Conservation (phyloP, 2,329 filamentous ascomycete genomes). For the Talaromyces albobiverticillius region DNA sequence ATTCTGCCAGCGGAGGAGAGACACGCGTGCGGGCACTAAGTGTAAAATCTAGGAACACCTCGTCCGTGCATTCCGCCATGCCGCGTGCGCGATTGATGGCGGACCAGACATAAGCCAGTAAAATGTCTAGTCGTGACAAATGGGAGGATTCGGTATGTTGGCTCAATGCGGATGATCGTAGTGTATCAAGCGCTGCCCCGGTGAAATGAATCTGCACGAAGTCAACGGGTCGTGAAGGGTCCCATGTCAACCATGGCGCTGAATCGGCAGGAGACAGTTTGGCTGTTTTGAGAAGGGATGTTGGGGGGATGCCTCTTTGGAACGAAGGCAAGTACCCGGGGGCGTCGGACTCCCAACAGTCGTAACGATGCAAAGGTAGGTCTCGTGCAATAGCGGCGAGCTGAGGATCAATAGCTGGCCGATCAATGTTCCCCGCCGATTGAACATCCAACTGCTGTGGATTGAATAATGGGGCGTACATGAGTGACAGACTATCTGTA, state of each 20-base stretch:
- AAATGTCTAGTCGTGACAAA: constrained; percentile 45
- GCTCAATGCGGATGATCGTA: neutral
- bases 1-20: constrained; percentile 37
- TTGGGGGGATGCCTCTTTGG: constrained; percentile 6
- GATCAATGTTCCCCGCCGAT: neutral
- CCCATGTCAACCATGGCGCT: neutral
- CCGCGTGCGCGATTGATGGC: constrained; percentile 43
- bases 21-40: constrained; percentile 42
- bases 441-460: neutral
- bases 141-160: neutral
- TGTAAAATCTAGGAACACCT: constrained; percentile 41
- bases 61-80: constrained; percentile 21
- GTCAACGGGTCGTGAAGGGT: neutral
- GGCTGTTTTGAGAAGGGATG: neutral
- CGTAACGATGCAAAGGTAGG: constrained; percentile 47
- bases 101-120: constrained; percentile 48
- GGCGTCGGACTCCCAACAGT: constrained; percentile 42
- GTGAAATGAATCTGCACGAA: neutral
- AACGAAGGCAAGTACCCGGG: constrained; percentile 15
- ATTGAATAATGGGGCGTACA: neutral
- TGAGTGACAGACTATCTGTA: neutral
- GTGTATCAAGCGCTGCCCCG: neutral
- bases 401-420: constrained; percentile 22
- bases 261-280: neutral
- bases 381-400: constrained; percentile 21